Percentiles rank a stretch among this genome's conserved stretches.
Evolutionary conservation across 2,329 filamentous ascomycete species (phyloP).

Genomic region (Rosellinia necatrix): DNA sequence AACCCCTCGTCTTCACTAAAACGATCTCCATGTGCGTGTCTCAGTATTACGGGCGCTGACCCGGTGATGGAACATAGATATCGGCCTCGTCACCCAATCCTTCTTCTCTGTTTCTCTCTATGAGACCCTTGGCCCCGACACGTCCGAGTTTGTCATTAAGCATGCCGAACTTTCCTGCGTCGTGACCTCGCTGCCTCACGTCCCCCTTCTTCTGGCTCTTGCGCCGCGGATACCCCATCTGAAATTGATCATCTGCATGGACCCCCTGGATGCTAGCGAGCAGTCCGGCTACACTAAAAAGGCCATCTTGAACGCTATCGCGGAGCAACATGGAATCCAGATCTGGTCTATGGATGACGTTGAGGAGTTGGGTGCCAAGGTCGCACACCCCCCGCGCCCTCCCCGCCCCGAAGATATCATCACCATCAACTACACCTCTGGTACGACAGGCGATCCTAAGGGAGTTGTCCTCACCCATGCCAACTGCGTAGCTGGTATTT

Average conservation of each 20-base stretch:
- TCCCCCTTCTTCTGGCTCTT: slow-evolving; percentile 80
- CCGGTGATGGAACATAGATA: slow-evolving; percentile 61
- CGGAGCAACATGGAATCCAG: slow-evolving; percentile 72
- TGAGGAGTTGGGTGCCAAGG: slow-evolving; percentile 76
- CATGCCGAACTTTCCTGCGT: slow-evolving; percentile 79
- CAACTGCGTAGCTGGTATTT: slow-evolving; percentile 76
- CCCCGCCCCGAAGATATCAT: slow-evolving; percentile 76
- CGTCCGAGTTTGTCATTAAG: slow-evolving; percentile 95
- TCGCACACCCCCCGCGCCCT: slow-evolving; percentile 71
- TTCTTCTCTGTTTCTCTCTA: slow-evolving; percentile 93
- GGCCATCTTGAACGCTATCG: slow-evolving; percentile 75
- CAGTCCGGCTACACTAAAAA: slow-evolving; percentile 77
- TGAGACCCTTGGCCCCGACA: slow-evolving; percentile 89
- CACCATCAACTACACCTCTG: slow-evolving; percentile 91
- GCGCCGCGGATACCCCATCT: slow-evolving; percentile 75
- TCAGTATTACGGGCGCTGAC: slow-evolving; percentile 21
- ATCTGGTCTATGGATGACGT: slow-evolving; percentile 82
- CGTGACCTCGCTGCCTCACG: slow-evolving; percentile 77
- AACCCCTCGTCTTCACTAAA: background rate
- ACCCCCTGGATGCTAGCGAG: slow-evolving; percentile 81
- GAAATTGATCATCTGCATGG: slow-evolving; percentile 87
- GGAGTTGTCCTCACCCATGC: slow-evolving; percentile 82
- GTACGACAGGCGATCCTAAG: slow-evolving; percentile 82
- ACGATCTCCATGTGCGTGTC: too few relatives aligned
- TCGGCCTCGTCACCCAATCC: slow-evolving; percentile 84